Evolutionary conservation across 78 protist species (phyloP), one percentile per base, ranked within the genome.

Genomic region (slime mould (Dictyostelium discoideum)): DNA sequence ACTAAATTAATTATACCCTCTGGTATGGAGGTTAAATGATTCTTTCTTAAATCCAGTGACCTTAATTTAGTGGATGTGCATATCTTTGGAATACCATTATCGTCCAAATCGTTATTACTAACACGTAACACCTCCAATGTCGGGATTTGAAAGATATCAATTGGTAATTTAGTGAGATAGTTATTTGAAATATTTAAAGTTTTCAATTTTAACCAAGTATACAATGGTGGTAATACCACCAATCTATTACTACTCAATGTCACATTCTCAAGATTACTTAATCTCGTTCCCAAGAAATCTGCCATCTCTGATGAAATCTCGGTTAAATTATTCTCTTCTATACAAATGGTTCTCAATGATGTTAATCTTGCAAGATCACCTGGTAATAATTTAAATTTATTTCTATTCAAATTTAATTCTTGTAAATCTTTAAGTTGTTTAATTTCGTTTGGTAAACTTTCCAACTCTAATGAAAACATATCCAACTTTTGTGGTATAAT

Each of bases 321-420:
- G 0, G 87, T n/a, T 11, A 89, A 57, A 69, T 89, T 79, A 89
- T 89, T 89, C 39, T 89, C 94, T 20, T 89, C 94, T 11, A 89
- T 89, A 9, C 48, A 20, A 22, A 89, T 80, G 8, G 87, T 67
- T 81, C 77, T 60, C 5, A 89, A 32, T 48, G 86, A 80, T 11
- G 82, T 81, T 29, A 89, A 69, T 81, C 94, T 78, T 44, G 94
- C 94, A 42, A 89, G 73, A 81, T 89, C 94, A 46, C 94, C 94
- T 32, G 94, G 94, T 22, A 89, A 22, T 5, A 67, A 42, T 69
- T 89, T 78, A 81, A 89, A 89, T 48, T 81, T 78, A 32, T 89
- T 89, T 44, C 85, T 78, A 67, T 77, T 69, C 69, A 89, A 81
- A 81, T 89, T 78, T 57, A 89, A 73, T 39, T 89, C 94, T 24